phyloP scores from a whole-genome alignment of 148 eudicot species.

The Oxyria digyna region DNA sequence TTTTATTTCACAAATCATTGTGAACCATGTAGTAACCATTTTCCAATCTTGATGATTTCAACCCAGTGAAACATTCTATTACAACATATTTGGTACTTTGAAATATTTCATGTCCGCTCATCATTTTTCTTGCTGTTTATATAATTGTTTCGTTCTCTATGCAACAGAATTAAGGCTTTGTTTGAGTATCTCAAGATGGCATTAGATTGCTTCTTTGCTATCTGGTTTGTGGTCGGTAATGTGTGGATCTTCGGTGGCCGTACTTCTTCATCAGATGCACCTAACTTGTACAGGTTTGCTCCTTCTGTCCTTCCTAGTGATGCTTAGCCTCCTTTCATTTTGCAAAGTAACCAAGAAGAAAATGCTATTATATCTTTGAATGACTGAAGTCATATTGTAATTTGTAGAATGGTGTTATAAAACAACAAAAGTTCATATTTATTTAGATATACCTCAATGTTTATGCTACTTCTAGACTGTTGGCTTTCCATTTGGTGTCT shows the following conservation, averaged over 20 bases:
- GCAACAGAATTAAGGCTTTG: slow-evolving; percentile 56
- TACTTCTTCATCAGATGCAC: slow-evolving; percentile 78
- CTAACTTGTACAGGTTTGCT: slow-evolving; percentile 79
- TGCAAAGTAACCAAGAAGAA: background rate
- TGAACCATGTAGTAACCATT: background rate
- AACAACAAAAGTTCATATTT: background rate
- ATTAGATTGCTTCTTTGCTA: slow-evolving; percentile 90
- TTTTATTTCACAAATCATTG: background rate
- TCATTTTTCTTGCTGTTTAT: background rate
- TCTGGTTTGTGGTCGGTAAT: slow-evolving; percentile 96
- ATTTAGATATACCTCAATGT: background rate
- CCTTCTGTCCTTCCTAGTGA: background rate
- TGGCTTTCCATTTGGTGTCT: background rate
- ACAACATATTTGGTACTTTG: background rate
- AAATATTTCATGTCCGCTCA: background rate
- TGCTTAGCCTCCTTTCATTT: background rate
- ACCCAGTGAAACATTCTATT: background rate
- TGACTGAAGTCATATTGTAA: background rate
- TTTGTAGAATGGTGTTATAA: background rate
- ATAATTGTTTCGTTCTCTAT: background rate
- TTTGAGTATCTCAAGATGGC: slow-evolving; percentile 83
- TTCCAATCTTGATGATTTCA: background rate
- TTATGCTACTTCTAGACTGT: background rate
- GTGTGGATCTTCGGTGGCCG: slow-evolving; percentile 98
- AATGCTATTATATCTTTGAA: background rate